phyloP scores from a whole-genome alignment of 306 rosid genomes.

The Adenanthera pavonina region DNA sequence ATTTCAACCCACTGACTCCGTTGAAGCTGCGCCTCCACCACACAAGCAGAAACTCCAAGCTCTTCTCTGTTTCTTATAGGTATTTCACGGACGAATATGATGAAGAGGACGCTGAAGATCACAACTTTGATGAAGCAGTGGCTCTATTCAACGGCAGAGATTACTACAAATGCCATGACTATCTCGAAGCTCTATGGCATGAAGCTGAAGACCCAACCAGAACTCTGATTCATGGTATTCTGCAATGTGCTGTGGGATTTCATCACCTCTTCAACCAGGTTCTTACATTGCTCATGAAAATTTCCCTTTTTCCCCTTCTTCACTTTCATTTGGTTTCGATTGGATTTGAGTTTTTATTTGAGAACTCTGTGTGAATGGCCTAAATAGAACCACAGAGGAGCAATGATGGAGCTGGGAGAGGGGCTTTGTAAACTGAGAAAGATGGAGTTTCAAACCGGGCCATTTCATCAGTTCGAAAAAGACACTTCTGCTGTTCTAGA shows the following conservation, averaged over 20 bases:
- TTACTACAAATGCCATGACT: constrained; percentile 86
- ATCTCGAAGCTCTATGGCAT: constrained; percentile 80
- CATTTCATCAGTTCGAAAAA: constrained; percentile 74
- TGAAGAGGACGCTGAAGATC: constrained; percentile 32
- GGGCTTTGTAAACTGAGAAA: constrained; percentile 83
- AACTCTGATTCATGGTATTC: constrained; percentile 84
- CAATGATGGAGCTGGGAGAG: constrained; percentile 96
- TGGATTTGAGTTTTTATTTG: constrained; percentile 16
- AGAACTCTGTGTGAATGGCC: constrained; percentile 11
- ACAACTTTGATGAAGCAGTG: constrained; percentile 63
- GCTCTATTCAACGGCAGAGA: constrained; percentile 62
- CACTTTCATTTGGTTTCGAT: not conserved
- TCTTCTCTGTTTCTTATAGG: constrained; percentile 34
- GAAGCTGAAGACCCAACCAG: constrained; percentile 79
- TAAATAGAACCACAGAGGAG: constrained; percentile 85
- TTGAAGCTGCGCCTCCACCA: not conserved
- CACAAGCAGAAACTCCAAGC: constrained; percentile 7
- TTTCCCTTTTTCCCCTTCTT: not conserved
- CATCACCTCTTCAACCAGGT: constrained; percentile 92
- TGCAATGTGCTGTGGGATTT: constrained; percentile 92
- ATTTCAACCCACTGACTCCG: constrained; percentile 31
- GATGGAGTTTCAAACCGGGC: constrained; percentile 77
- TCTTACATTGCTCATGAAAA: not conserved
- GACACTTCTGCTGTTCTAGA: constrained; percentile 79
- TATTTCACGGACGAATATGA: constrained; percentile 33